Percentiles rank a stretch among this genome's conserved stretches.
These are phyloP conservation scores for Scopulariopsis brevicaulis DNA, from an alignment of 2,329 filamentous ascomycete genomes.

Conservation along the genomic window DNA sequence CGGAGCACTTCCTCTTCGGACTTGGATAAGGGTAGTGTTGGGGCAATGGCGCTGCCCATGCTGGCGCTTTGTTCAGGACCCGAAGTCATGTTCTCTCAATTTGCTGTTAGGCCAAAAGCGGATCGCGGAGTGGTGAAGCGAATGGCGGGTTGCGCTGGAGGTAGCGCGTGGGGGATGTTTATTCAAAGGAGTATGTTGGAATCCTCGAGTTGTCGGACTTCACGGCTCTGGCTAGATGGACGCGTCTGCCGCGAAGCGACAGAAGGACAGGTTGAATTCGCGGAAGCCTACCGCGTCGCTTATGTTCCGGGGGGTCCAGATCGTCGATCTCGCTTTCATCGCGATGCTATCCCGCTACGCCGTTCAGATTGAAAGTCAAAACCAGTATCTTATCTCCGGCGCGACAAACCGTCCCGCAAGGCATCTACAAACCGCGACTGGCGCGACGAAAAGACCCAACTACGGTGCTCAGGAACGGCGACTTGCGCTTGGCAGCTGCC, in stretches of 20 bases:
- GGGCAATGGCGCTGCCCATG: not conserved
- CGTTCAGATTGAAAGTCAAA: too few species aligned
- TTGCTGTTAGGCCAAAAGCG: not conserved
- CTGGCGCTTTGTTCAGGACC: not conserved
- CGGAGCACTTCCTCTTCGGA: constrained; percentile 55
- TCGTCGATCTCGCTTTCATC: too few species aligned
- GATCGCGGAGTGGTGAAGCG: not conserved
- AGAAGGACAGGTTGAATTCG: too few species aligned
- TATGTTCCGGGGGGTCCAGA: too few species aligned
- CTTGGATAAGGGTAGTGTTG: constrained; percentile 45
- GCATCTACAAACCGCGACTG: not conserved
- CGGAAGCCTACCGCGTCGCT: too few species aligned
- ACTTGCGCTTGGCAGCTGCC: not conserved
- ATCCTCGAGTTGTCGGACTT: too few species aligned
- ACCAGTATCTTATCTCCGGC: too few species aligned
- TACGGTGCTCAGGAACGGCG: not conserved
- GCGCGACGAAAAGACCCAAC: not conserved
- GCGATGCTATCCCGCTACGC: too few species aligned
- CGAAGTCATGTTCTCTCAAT: not conserved
- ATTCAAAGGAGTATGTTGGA: too few species aligned
- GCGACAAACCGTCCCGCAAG: not conserved
- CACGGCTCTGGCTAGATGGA: too few species aligned
- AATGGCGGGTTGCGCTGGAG: not conserved
- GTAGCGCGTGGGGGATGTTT: not conserved
- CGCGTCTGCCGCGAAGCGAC: too few species aligned